Evolutionary conservation across 1,284 basidiomycete species (phyloP).

Genomic region (Macrocybe sp.): DNA sequence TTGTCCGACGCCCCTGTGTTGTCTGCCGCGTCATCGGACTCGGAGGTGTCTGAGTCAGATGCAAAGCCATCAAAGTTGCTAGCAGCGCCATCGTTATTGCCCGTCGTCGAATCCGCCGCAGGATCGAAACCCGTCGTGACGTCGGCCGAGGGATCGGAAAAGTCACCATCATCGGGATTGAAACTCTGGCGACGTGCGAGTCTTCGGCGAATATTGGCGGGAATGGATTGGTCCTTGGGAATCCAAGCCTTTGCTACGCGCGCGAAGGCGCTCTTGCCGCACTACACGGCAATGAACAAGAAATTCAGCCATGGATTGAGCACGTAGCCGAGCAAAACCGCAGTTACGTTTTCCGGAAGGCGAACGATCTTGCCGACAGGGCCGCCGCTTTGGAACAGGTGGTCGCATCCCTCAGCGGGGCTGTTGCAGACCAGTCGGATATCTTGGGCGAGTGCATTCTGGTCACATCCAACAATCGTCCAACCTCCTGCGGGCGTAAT

Average conservation of each 20-base stretch:
- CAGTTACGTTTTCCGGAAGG: constrained; percentile 37
- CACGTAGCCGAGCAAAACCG: not conserved
- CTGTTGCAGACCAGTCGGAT: too few species aligned
- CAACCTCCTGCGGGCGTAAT: constrained; percentile 47
- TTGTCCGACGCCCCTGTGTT: too few species aligned
- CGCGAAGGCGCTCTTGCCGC: constrained; percentile 42
- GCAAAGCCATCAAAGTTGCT: too few species aligned
- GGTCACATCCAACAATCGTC: constrained; percentile 40
- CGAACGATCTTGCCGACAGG: constrained; percentile 46
- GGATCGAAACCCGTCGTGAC: too few species aligned
- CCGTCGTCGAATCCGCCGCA: too few species aligned
- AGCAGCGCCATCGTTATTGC: too few species aligned
- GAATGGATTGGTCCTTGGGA: constrained; percentile 36
- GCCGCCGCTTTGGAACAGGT: constrained; percentile 34
- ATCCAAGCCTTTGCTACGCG: constrained; percentile 36
- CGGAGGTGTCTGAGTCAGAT: too few species aligned
- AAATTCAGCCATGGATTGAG: not conserved
- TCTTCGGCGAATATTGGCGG: constrained; percentile 20
- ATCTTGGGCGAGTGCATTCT: constrained; percentile 30
- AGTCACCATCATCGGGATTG: constrained; percentile 10
- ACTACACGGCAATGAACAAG: constrained; percentile 24
- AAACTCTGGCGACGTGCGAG: constrained; percentile 27
- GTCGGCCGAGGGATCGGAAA: too few species aligned
- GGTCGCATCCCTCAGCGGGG: constrained; percentile 25
- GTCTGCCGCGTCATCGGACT: too few species aligned